Evolutionary conservation across 805 yeast genomes (phyloP), one percentile per base, ranked within the genome.

Genomic region (Komagataella kurtzmanii): DNA sequence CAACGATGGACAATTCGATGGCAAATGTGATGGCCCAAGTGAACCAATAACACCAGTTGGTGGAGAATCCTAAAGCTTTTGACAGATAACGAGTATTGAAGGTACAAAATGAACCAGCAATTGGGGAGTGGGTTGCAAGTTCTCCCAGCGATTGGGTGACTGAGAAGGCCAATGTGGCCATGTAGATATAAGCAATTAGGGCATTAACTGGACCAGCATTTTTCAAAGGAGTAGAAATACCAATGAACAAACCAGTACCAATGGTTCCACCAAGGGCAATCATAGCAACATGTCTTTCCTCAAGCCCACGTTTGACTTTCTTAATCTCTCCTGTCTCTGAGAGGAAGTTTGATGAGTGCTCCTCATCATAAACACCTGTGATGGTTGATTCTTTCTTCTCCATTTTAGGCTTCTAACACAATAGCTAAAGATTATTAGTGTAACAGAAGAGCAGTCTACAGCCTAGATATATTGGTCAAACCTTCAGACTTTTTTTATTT

Each of bases 11-110:
- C 53, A 85, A 66, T 64, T 85, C 90, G 56, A 83, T 70, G 6
- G 90, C 87, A 65, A 79, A 83, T 0, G 90, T 84, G 54, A 83
- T 76, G 50, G 85, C 81, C 88, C 88, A 85, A 8, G 85, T 77
- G 63, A 83, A 82, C 85, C 88, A 82, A 63, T 84, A 84, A 69
- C 78, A 69, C 74, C 84, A 83, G 50, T 86, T 85, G 53, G 77
- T 79, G 36, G 88, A 81, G 46, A 80, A 84, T 52, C 90, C 91
- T 44, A 81, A 62, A 7, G 89, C 77, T 12, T 83, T 84, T 6
- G 84, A 78, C 40, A 82, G 64, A 70, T 83, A 84, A 57, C 85
- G 71, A n/a, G 83, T 71, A 14, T 82, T 74, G 61, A 83, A 83
- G 46, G 81, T 85, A 24, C 84, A 76, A 65, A 83, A 81, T 0